A percentile compares a stretch with the other conserved stretches of the same genome.
Evolutionary conservation across 306 rosid species (phyloP).

Genomic region (Rubus parviflorus): DNA sequence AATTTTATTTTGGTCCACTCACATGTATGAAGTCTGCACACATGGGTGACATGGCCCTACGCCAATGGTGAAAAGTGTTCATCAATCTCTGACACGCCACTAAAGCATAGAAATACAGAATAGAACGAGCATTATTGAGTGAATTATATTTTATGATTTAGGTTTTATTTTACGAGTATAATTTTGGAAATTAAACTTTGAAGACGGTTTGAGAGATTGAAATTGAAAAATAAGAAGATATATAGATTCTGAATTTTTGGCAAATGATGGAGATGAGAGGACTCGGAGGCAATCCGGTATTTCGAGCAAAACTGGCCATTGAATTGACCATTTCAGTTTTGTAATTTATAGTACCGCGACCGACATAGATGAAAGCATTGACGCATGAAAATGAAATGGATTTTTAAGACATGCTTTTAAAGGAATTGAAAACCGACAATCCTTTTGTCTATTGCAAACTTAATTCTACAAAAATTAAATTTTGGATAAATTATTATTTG

Average conservation of each 20-base stretch:
- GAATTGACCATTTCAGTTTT: no score
- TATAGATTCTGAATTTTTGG: neutral
- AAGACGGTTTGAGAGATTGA: no score
- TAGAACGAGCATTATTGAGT: neutral
- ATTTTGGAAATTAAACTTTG: neutral
- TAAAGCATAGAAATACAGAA: neutral
- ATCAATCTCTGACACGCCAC: slow-evolving; percentile 18
- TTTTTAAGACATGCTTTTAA: no score
- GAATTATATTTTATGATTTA: neutral
- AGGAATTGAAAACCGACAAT: no score
- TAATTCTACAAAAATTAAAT: no score
- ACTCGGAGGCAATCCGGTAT: no score
- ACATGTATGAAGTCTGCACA: slow-evolving; percentile 1
- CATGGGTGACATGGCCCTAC: neutral
- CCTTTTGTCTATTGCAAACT: no score
- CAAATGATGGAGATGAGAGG: neutral
- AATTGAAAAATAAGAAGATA: neutral
- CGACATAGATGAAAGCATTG: no score
- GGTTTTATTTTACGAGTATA: neutral
- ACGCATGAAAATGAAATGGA: no score
- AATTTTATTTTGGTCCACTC: slow-evolving; percentile 16
- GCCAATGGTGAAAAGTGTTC: slow-evolving; percentile 5
- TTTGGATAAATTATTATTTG: no score
- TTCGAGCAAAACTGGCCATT: no score
- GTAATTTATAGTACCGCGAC: no score